These are phyloP conservation scores for Pterocarpus macrocarpus DNA, from an alignment of 306 rosid species.

Conservation along the genomic window DNA sequence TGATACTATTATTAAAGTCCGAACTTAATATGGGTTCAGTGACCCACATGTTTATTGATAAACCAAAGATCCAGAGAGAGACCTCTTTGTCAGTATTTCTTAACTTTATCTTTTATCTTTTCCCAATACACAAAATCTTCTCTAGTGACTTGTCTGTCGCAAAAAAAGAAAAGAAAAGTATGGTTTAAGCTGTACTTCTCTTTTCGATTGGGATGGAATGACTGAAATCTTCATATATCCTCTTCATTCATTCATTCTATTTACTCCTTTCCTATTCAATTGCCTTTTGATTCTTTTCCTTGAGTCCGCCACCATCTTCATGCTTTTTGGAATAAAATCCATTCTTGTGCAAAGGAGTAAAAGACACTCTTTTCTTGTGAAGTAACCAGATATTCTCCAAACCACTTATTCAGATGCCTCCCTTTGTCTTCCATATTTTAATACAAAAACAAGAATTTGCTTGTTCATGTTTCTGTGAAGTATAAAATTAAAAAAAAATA, in stretches of 20 bases:
- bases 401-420: neutral
- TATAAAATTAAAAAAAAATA: neutral
- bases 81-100: constrained; percentile 19
- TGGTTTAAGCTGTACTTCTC: constrained; percentile 46
- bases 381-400: constrained; percentile 16
- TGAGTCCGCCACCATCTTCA: constrained; percentile 42
- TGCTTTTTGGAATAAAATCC: constrained; percentile 39
- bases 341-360: constrained; percentile 39
- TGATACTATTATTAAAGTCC: constrained; percentile 14
- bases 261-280: constrained; percentile 33
- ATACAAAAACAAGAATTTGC: neutral
- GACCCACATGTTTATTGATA: constrained; percentile 41
- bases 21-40: constrained; percentile 26
- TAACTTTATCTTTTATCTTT: constrained; percentile 42
- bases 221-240: constrained; percentile 36
- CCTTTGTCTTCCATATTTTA: neutral
- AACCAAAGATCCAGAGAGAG: constrained; percentile 28
- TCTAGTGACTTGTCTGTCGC: constrained; percentile 40
- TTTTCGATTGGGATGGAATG: constrained; percentile 45
- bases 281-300: constrained; percentile 42
- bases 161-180: constrained; percentile 36
- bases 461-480: neutral
- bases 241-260: constrained; percentile 12
- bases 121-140: constrained; percentile 40
- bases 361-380: constrained; percentile 37